Percentiles rank a stretch among this genome's conserved stretches.
phyloP scores from a whole-genome alignment of 2,329 filamentous ascomycete species.

The Pochonia chlamydosporia region DNA sequence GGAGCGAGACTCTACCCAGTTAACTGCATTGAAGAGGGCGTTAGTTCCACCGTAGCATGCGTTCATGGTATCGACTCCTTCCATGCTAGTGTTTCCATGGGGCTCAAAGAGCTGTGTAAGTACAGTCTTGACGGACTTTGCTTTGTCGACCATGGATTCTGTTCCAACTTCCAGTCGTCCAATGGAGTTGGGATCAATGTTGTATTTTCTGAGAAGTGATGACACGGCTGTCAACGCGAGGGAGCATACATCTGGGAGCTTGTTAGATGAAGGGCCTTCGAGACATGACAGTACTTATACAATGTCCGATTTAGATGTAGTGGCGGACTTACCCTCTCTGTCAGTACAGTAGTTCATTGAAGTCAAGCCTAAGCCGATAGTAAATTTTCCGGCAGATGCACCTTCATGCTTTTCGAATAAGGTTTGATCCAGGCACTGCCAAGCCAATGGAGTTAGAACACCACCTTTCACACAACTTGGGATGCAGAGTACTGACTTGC shows the following conservation, averaged over 20 bases:
- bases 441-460: too few species aligned
- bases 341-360: not conserved
- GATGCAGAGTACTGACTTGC: too few species aligned
- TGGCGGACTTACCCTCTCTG: not conserved
- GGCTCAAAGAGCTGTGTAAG: not conserved
- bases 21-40: not conserved
- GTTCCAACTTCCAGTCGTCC: not conserved
- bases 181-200: not conserved
- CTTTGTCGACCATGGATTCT: conserved; percentile 1
- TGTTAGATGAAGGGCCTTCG: too few species aligned
- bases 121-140: conserved; percentile 1
- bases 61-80: not conserved
- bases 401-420: not conserved
- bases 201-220: not conserved
- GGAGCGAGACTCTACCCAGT: conserved; percentile 2
- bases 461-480: too few species aligned
- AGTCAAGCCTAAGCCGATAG: not conserved
- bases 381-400: not conserved
- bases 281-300: too few species aligned
- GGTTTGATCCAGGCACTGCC: not conserved
- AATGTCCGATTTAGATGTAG: too few species aligned
- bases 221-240: not conserved
- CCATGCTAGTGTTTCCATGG: not conserved
- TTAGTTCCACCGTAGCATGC: conserved; percentile 2
- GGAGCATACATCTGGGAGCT: not conserved